Evolutionary conservation across 148 eudicot genomes (phyloP), one percentile per base, ranked within the genome.

Genomic region (Diospyros lotus): DNA sequence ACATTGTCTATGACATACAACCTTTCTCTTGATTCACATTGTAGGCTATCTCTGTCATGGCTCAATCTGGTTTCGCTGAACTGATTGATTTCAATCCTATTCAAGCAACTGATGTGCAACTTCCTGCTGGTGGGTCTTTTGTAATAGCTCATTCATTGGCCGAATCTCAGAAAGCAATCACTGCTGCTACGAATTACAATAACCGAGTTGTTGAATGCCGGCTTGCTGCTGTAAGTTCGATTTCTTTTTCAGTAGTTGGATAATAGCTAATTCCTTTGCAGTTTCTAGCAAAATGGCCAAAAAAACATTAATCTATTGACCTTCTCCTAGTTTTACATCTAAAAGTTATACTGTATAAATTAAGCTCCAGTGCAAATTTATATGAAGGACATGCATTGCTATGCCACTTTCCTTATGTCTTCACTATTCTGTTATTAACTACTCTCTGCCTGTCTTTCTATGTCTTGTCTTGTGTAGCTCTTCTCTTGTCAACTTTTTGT

Each of bases 131-230:
- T 42, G 97, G 99, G 41, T 86, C 97, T 59, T 95, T 93, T 80
- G 90, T 95, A 1, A 95, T 95, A 75, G 98, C 97, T 3, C 97
- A 95, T 80, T 95, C 99, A 48, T 78, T 95, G 78, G 99, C 99
- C 43, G 94, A 93, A 81, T 95, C 99, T 12, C 90, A 90, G 78
- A 95, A 95, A 83, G 99, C 99, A 53, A 94, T 95, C 73, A 93
- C 99, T 75, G 99, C 97, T 78, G 99, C 99, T 73, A 91, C 89
- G 72, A 95, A 95, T 83, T 95, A 95, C 84, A 93, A 95, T 78
- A 95, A 95, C 66, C 91, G 99, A 69, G 99, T 95, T 75, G 98
- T 95, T 73, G 99, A 95, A 78, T 95, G 99, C 82, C 91, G 92
- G 51, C 85, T 95, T 83, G 99, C 97, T 72, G 80, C 99, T 28